Evolutionary conservation across 2,329 filamentous ascomycete species (phyloP).

Genomic region (Ceratocystis papillata): DNA sequence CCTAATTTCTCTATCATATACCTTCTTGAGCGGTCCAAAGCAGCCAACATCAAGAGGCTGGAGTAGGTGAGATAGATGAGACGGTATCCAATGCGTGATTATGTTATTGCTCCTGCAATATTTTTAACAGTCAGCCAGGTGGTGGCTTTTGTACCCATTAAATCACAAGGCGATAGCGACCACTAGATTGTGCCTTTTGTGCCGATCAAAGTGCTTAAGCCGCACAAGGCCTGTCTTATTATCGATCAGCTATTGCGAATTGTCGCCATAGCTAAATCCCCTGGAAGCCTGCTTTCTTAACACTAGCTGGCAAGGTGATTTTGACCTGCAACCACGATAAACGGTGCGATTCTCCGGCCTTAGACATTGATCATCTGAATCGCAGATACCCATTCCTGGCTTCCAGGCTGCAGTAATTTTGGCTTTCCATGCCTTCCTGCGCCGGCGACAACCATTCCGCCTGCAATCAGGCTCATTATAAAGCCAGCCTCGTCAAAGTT

Average conservation of each 20-base stretch:
- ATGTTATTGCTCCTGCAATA: background rate
- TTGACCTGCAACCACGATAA: too few species aligned
- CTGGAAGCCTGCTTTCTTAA: background rate
- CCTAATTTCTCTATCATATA: too few species aligned
- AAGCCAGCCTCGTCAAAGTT: too few species aligned
- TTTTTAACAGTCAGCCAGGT: background rate
- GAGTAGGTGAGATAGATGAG: background rate
- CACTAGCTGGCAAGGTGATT: too few species aligned
- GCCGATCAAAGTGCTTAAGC: background rate
- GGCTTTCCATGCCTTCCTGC: too few species aligned
- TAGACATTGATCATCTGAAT: too few species aligned
- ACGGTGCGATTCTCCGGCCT: too few species aligned
- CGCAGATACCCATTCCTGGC: fast-evolving
- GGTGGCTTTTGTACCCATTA: background rate
- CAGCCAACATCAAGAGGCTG: background rate
- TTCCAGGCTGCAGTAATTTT: too few species aligned
- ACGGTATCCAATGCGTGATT: too few species aligned
- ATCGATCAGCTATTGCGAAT: background rate
- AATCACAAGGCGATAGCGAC: background rate
- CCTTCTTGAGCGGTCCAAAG: background rate
- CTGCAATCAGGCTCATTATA: fast-evolving
- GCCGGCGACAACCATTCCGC: too few species aligned
- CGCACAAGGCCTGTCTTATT: background rate
- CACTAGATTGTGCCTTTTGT: background rate
- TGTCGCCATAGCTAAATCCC: background rate